A percentile compares a stretch with the other conserved stretches of the same genome.
phyloP scores from a whole-genome alignment of 129 eudicot genomes.

The Tagetes erecta region DNA sequence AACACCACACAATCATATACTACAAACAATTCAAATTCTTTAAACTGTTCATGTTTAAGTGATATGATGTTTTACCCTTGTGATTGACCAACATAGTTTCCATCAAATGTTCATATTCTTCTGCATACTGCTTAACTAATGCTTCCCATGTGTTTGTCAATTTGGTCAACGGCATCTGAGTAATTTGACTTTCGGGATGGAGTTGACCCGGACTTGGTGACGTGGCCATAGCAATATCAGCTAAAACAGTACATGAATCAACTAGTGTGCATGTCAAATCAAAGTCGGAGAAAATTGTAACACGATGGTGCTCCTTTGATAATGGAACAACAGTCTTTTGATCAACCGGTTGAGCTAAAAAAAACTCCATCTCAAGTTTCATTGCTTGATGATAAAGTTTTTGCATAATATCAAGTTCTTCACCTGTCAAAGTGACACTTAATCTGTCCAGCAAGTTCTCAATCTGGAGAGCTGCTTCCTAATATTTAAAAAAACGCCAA shows the following conservation, averaged over 20 bases:
- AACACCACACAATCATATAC: not conserved
- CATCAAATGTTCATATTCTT: constrained; percentile 69
- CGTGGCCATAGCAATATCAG: constrained; percentile 64
- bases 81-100: constrained; percentile 48
- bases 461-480: constrained; percentile 67
- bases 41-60: not conserved
- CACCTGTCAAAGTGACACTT: constrained; percentile 77
- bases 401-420: constrained; percentile 71
- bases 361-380: constrained; percentile 75
- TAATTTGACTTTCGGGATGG: constrained; percentile 41
- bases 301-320: constrained; percentile 41
- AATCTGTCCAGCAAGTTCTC: constrained; percentile 81
- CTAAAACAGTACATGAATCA: constrained; percentile 89
- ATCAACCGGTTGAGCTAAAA: constrained; percentile 61
- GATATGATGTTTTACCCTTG: constrained; percentile 41
- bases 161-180: constrained; percentile 54
- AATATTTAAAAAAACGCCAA: constrained; percentile 5
- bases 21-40: not conserved
- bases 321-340: constrained; percentile 69
- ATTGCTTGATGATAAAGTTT: constrained; percentile 85
- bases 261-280: constrained; percentile 89
- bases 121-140: constrained; percentile 65
- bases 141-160: constrained; percentile 60
- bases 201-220: constrained; percentile 57
- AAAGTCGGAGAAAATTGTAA: constrained; percentile 77